Evolutionary conservation across 345 rosid species (phyloP).

Genomic region (Salix suchowensis): DNA sequence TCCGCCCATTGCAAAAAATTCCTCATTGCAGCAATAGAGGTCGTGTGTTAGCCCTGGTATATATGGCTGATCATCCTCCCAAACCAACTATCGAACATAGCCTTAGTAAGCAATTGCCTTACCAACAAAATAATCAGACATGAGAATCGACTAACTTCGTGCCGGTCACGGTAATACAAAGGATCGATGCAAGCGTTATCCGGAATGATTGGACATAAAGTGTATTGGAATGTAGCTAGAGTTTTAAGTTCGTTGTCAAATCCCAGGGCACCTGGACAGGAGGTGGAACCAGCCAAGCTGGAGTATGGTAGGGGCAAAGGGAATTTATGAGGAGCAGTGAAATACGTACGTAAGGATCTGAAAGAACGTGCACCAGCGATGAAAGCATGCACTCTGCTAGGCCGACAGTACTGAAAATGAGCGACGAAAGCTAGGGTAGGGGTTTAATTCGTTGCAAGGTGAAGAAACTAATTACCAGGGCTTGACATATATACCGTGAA

Average conservation of each 20-base stretch:
- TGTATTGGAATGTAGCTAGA: not conserved
- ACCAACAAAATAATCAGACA: no score
- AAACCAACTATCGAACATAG: no score
- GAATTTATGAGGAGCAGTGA: not conserved
- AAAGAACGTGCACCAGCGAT: not conserved
- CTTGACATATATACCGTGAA: not conserved
- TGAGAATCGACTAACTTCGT: no score
- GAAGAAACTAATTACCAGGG: no score
- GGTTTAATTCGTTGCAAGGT: no score
- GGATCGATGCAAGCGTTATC: not conserved
- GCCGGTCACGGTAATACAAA: not conserved
- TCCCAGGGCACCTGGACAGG: not conserved
- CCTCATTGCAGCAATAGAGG: no score
- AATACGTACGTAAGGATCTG: not conserved
- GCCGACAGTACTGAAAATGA: not conserved
- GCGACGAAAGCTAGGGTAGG: no score
- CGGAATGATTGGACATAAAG: slow-evolving; percentile 1
- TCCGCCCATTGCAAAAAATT: no score
- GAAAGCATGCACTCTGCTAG: not conserved
- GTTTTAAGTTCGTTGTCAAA: not conserved
- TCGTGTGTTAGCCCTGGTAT: no score
- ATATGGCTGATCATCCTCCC: no score
- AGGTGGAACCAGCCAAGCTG: not conserved
- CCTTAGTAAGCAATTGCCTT: no score
- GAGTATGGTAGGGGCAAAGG: not conserved